A percentile compares a stretch with the other conserved stretches of the same genome.
Evolutionary conservation across 208 protist species (phyloP).

Genomic region (Leishmania martiniquensis): DNA sequence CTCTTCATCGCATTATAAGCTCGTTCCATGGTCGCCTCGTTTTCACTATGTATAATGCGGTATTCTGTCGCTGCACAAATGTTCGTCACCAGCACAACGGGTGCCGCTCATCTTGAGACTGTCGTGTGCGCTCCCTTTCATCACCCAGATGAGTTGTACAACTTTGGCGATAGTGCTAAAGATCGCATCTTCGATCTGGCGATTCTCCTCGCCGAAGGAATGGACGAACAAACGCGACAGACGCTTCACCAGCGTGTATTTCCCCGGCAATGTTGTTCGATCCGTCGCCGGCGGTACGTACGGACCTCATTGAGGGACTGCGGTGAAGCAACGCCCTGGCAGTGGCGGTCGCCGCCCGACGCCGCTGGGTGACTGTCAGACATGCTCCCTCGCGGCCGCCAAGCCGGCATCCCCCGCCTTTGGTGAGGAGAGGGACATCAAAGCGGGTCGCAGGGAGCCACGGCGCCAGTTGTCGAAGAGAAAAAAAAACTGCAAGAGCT

Average conservation of each 20-base stretch:
- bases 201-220: slow-evolving; percentile 59
- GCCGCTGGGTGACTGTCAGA: not conserved
- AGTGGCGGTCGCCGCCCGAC: not conserved
- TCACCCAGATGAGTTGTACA: not conserved
- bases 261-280: too few species aligned
- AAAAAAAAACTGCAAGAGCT: not conserved
- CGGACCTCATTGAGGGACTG: slow-evolving; percentile 38
- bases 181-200: slow-evolving; percentile 52
- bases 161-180: not conserved
- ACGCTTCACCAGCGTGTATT: slow-evolving; percentile 45
- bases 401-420: not conserved
- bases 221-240: slow-evolving; percentile 44
- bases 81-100: not conserved
- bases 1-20: too few species aligned
- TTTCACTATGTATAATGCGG: not conserved
- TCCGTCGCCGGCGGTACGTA: slow-evolving; percentile 29
- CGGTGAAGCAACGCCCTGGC: not conserved
- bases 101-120: not conserved
- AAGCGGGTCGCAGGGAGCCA: not conserved
- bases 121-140: not conserved
- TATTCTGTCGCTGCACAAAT: not conserved
- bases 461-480: not conserved
- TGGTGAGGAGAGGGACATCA: not conserved
- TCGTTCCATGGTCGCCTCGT: too few species aligned
- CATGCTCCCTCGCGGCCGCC: not conserved